phyloP scores from a whole-genome alignment of 768 basidiomycete species.

The Kwoniella mangroviensis region DNA sequence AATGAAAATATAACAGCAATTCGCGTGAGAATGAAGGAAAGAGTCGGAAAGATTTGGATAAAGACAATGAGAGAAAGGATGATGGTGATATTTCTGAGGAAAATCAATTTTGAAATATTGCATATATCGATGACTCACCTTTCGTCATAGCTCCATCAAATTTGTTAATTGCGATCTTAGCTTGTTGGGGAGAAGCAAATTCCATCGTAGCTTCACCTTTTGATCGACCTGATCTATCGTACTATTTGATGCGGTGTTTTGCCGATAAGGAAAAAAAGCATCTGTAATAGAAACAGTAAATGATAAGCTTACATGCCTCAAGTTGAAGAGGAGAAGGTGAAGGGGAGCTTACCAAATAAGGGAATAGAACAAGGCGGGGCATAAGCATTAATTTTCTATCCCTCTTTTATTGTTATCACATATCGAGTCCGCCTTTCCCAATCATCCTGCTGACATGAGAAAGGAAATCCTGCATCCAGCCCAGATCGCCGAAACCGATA shows the following conservation, averaged over 20 bases:
- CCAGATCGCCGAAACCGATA: too few species aligned
- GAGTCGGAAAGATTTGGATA: too few species aligned
- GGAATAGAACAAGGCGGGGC: slow-evolving; percentile 48
- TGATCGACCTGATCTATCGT: slow-evolving; percentile 93
- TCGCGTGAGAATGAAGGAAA: too few species aligned
- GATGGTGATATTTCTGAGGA: too few species aligned
- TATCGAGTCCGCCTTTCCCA: neutral
- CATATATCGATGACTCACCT: slow-evolving; percentile 63
- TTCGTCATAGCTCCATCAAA: slow-evolving; percentile 86
- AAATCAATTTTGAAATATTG: too few species aligned
- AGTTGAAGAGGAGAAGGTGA: neutral
- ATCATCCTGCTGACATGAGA: too few species aligned
- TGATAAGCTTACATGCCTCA: neutral
- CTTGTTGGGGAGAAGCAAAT: slow-evolving; percentile 78
- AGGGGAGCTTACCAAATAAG: slow-evolving; percentile 34
- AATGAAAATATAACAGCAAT: too few species aligned
- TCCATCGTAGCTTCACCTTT: slow-evolving; percentile 78
- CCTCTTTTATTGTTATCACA: slow-evolving; percentile 7
- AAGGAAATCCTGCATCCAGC: too few species aligned
- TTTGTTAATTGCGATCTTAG: slow-evolving; percentile 79
- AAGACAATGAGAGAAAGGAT: too few species aligned
- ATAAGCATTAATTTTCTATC: slow-evolving; percentile 35
- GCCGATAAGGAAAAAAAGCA: neutral
- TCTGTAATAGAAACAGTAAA: neutral
- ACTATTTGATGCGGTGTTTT: slow-evolving; percentile 62